These are phyloP conservation scores for Pholiota molesta DNA, from an alignment of 768 basidiomycete species.

Conservation along the genomic window DNA sequence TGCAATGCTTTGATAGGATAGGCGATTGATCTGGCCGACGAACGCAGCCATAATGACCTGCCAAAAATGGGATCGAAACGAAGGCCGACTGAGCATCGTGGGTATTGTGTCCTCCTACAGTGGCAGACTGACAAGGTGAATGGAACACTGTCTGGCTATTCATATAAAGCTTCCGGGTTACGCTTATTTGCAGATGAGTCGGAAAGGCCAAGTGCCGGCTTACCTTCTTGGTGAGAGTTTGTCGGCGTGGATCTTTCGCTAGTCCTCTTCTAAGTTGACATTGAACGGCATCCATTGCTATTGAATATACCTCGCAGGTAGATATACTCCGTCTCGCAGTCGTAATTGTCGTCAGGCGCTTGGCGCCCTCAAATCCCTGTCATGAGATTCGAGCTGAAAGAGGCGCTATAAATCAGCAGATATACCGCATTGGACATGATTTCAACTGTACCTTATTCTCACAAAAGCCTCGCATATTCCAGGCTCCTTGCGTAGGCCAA, in stretches of 20 bases:
- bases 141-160: neutral
- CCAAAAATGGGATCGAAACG: conserved; percentile 1
- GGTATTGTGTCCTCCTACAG: neutral
- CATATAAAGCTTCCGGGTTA: neutral
- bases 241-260: neutral
- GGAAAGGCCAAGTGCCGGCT: neutral
- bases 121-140: neutral
- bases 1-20: conserved; percentile 5
- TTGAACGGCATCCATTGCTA: too few relatives aligned
- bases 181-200: neutral
- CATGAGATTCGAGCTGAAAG: too few relatives aligned
- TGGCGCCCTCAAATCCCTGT: too few relatives aligned
- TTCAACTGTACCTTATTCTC: too few relatives aligned
- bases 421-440: too few relatives aligned
- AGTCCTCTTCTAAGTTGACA: neutral
- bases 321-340: too few relatives aligned
- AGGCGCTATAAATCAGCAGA: too few relatives aligned
- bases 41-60: neutral
- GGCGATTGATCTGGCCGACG: conserved; percentile 2
- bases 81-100: conserved; percentile 1
- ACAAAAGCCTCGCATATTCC: too few relatives aligned
- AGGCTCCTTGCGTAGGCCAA: too few relatives aligned
- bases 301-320: too few relatives aligned
- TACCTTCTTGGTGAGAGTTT: neutral
- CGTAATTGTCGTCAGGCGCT: too few relatives aligned